These are phyloP conservation scores for Leccinum pachyderme DNA, from an alignment of 1,284 basidiomycete genomes.

Conservation along the genomic window DNA sequence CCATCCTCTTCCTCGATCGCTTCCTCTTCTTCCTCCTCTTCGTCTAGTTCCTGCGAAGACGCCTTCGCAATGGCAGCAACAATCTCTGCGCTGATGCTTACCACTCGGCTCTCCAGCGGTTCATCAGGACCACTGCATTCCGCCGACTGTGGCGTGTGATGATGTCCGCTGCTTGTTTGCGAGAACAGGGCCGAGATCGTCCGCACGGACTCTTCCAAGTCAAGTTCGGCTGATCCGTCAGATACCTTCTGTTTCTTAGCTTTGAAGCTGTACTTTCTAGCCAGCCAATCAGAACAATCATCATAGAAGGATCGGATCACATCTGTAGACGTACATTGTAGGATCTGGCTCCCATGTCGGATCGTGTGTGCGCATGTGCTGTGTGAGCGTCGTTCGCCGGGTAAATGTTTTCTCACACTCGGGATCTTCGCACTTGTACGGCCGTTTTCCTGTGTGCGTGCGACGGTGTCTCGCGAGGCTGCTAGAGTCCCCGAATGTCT, in stretches of 20 bases:
- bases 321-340: slow-evolving; percentile 54
- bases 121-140: slow-evolving; percentile 35
- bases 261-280: slow-evolving; percentile 73
- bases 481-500: slow-evolving; percentile 85
- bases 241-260: slow-evolving; percentile 60
- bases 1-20: slow-evolving; percentile 42
- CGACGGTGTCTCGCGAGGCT: slow-evolving; percentile 85
- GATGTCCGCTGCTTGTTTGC: slow-evolving; percentile 41
- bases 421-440: slow-evolving; percentile 77
- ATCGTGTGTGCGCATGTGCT: slow-evolving; percentile 82
- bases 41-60: slow-evolving; percentile 49
- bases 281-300: slow-evolving; percentile 13
- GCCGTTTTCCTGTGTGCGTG: slow-evolving; percentile 81
- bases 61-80: slow-evolving; percentile 71
- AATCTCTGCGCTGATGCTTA: slow-evolving; percentile 70
- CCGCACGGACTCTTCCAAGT: slow-evolving; percentile 66
- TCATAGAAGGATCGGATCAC: neutral
- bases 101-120: slow-evolving; percentile 58
- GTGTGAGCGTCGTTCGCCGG: slow-evolving; percentile 72
- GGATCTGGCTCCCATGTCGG: slow-evolving; percentile 79
- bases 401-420: slow-evolving; percentile 85
- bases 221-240: slow-evolving; percentile 47
- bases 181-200: slow-evolving; percentile 65
- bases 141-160: slow-evolving; percentile 25
- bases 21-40: slow-evolving; percentile 48